Evolutionary conservation across 805 yeast species (phyloP).

Genomic region (Lachancea dasiensis): DNA sequence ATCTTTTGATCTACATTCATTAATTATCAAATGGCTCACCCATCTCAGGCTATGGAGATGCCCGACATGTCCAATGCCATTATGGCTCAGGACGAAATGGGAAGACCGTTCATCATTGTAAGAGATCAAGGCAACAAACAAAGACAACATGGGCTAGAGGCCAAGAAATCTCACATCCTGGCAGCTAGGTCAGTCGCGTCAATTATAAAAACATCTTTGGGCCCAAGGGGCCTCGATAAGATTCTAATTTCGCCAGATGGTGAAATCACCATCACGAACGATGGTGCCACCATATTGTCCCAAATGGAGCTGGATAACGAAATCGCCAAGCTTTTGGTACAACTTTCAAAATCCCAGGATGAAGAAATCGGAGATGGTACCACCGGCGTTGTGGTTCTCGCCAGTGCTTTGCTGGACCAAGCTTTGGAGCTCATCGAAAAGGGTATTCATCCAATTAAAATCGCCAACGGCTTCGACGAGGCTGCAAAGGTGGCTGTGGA

Average conservation of each 20-base stretch:
- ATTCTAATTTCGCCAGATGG: conserved; percentile 94
- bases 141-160: conserved; percentile 72
- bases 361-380: conserved; percentile 99
- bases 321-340: conserved; percentile 92
- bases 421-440: conserved; percentile 91
- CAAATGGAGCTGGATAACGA: conserved; percentile 96
- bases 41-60: conserved; percentile 41
- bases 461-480: conserved; percentile 95
- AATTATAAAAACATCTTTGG: conserved; percentile 85
- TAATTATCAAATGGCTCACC: conserved; percentile 26
- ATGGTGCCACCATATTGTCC: conserved; percentile 93
- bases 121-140: conserved; percentile 68
- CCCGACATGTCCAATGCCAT: conserved; percentile 98
- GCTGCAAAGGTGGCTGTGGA: conserved; percentile 88
- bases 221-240: conserved; percentile 98
- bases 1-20: neutral
- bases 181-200: conserved; percentile 95
- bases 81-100: conserved; percentile 98
- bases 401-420: conserved; percentile 90
- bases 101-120: conserved; percentile 96
- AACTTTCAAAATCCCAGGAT: conserved; percentile 90
- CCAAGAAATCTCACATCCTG: conserved; percentile 77
- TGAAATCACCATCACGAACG: conserved; percentile 95
- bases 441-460: conserved; percentile 95
- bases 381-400: conserved; percentile 96